phyloP scores from a whole-genome alignment of 371 early-diverging fungal species.

The Apophysomyces sp. region DNA sequence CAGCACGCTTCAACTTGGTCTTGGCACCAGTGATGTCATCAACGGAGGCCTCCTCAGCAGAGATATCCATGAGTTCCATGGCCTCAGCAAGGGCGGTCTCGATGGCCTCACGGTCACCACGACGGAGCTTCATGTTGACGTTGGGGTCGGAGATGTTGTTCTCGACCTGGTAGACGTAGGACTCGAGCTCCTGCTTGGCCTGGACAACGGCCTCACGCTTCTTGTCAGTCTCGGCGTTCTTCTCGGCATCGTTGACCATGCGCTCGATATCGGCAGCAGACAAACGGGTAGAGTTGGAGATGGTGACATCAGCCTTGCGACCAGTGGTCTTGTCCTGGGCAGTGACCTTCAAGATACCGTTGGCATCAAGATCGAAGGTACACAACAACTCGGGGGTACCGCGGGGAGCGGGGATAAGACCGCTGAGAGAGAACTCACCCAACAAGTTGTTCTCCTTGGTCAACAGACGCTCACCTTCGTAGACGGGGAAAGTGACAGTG shows the following conservation, averaged over 20 bases:
- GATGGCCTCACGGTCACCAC: conserved; percentile 81
- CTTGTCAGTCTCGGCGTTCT: conserved; percentile 84
- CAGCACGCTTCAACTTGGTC: conserved; percentile 89
- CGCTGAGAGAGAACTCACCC: conserved; percentile 88
- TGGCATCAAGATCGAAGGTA: conserved; percentile 93
- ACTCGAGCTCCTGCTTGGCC: conserved; percentile 87
- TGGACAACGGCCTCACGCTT: conserved; percentile 77
- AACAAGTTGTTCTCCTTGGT: conserved; percentile 94
- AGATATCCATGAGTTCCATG: conserved; percentile 84
- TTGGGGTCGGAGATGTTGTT: conserved; percentile 81
- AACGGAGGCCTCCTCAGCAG: conserved; percentile 78
- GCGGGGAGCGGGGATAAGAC: conserved; percentile 88
- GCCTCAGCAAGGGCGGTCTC: conserved; percentile 85
- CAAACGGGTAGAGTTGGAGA: conserved; percentile 90
- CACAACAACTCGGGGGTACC: conserved; percentile 92
- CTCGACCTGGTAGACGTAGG: conserved; percentile 86
- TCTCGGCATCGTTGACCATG: conserved; percentile 88
- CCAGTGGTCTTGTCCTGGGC: conserved; percentile 93
- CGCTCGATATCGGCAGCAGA: conserved; percentile 89
- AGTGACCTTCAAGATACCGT: conserved; percentile 94
- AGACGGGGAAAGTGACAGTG: conserved; percentile 90
- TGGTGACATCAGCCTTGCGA: conserved; percentile 86
- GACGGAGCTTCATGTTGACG: conserved; percentile 78
- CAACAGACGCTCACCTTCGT: conserved; percentile 91
- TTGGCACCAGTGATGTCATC: conserved; percentile 86